Conservation (phyloP, 805 yeast species). For the Yarrowia sp. region DNA sequence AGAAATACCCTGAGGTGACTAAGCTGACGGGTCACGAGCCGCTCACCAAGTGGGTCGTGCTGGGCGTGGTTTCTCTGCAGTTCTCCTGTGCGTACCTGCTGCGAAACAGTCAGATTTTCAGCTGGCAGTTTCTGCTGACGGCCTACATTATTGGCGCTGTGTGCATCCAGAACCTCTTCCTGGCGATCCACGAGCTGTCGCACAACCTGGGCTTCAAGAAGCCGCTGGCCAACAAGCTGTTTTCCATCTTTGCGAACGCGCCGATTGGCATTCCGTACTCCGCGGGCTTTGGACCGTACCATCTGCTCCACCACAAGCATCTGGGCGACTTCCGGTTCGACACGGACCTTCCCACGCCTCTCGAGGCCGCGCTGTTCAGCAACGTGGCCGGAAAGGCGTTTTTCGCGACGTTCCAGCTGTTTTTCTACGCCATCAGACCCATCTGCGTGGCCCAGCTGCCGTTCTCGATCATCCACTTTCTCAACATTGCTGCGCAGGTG, state of each 20-base stretch:
- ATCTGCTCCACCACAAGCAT: constrained; percentile 86
- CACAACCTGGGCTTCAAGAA: constrained; percentile 81
- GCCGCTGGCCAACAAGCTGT: constrained; percentile 73
- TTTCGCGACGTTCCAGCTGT: constrained; percentile 84
- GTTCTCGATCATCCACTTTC: constrained; percentile 69
- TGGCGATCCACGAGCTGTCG: constrained; percentile 84
- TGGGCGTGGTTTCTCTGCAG: constrained; percentile 67
- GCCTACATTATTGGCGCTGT: constrained; percentile 87
- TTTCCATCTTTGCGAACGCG: constrained; percentile 71
- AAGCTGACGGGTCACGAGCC: constrained; percentile 87
- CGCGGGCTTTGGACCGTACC: constrained; percentile 87
- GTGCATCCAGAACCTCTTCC: constrained; percentile 74
- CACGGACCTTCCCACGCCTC: constrained; percentile 80
- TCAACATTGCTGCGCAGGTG: constrained; percentile 62
- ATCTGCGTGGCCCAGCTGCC: constrained; percentile 76
- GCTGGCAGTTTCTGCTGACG: constrained; percentile 53
- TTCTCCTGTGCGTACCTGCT: constrained; percentile 60
- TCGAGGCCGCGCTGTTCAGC: constrained; percentile 72
- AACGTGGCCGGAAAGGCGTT: constrained; percentile 83
- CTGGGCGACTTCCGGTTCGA: constrained; percentile 80
- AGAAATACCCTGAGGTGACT: constrained; percentile 73
- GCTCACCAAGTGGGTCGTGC: constrained; percentile 70
- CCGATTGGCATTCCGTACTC: constrained; percentile 91
- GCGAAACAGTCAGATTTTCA: constrained; percentile 52
- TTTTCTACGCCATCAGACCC: constrained; percentile 87